phyloP scores from a whole-genome alignment of 2,329 filamentous ascomycete genomes.

The Gaeumannomyces tritici region DNA sequence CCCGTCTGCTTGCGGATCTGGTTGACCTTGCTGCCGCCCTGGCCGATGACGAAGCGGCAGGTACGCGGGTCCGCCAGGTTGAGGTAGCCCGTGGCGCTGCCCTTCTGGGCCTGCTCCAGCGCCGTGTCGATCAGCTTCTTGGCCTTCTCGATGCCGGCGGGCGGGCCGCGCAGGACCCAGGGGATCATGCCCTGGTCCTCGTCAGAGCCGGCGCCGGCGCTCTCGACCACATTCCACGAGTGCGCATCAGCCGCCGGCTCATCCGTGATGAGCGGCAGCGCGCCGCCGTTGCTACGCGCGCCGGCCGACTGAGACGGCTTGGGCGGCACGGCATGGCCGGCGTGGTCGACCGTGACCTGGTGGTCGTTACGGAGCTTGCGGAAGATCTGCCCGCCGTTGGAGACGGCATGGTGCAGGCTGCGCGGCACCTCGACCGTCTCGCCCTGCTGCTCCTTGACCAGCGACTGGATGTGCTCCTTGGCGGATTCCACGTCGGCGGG shows the following conservation, averaged over 20 bases:
- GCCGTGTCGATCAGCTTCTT: constrained; percentile 65
- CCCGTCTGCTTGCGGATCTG: constrained; percentile 83
- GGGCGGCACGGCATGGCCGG: constrained; percentile 64
- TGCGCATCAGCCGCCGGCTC: constrained; percentile 55
- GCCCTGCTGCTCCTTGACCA: constrained; percentile 79
- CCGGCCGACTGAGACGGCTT: constrained; percentile 48
- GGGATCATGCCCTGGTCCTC: constrained; percentile 63
- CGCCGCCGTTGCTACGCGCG: constrained; percentile 49
- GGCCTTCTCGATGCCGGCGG: constrained; percentile 75
- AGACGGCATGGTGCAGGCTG: constrained; percentile 71
- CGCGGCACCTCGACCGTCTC: constrained; percentile 80
- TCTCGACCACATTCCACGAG: constrained; percentile 75
- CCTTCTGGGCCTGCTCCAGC: constrained; percentile 61
- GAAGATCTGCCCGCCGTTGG: constrained; percentile 91
- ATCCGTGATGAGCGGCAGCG: constrained; percentile 80
- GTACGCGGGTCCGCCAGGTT: constrained; percentile 81
- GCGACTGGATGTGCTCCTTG: constrained; percentile 69
- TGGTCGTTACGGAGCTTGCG: constrained; percentile 77
- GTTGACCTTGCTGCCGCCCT: constrained; percentile 85
- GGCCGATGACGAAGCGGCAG: constrained; percentile 85
- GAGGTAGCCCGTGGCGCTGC: constrained; percentile 71
- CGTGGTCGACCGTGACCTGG: constrained; percentile 86
- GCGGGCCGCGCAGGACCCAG: constrained; percentile 75
- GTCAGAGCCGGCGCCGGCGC: constrained; percentile 27
- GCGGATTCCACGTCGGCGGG: constrained; percentile 73